Evolutionary conservation across 2,329 filamentous ascomycete species (phyloP).

Genomic region (Macrophomina phaseolina): DNA sequence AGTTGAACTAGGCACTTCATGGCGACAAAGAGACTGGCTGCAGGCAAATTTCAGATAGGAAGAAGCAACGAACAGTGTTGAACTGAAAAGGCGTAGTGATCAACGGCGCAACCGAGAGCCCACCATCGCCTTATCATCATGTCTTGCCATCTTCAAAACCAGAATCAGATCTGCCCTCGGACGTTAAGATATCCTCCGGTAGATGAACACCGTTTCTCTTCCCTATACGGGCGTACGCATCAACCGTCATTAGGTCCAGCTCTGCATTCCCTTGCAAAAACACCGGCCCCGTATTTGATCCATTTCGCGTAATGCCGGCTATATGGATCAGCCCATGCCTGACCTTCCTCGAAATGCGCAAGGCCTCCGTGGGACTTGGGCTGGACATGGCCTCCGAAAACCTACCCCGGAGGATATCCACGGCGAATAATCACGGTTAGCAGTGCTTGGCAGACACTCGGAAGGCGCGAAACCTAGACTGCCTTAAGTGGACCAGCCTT

Average conservation of each 20-base stretch:
- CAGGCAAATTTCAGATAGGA: background rate
- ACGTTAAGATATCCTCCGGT: conserved; percentile 2
- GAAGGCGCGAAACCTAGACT: background rate
- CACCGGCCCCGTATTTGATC: background rate
- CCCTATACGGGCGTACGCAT: background rate
- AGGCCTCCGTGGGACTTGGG: background rate
- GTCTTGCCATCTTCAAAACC: background rate
- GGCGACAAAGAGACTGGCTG: background rate
- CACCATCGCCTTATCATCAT: conserved; percentile 10
- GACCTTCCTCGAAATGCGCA: background rate
- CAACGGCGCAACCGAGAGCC: background rate
- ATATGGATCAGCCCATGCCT: background rate
- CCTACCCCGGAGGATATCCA: background rate
- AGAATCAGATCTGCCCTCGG: background rate
- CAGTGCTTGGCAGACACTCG: background rate
- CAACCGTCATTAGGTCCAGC: too few species aligned
- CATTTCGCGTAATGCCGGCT: background rate
- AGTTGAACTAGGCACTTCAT: conserved; percentile 18
- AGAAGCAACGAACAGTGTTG: background rate
- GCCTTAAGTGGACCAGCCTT: background rate
- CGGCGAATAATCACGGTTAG: conserved; percentile 7
- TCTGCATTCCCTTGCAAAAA: background rate
- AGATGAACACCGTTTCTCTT: background rate
- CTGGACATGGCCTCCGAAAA: background rate
- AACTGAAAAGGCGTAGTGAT: background rate